phyloP scores from a whole-genome alignment of 192 early-diverging fungal genomes.

The Coemansia sp. region DNA sequence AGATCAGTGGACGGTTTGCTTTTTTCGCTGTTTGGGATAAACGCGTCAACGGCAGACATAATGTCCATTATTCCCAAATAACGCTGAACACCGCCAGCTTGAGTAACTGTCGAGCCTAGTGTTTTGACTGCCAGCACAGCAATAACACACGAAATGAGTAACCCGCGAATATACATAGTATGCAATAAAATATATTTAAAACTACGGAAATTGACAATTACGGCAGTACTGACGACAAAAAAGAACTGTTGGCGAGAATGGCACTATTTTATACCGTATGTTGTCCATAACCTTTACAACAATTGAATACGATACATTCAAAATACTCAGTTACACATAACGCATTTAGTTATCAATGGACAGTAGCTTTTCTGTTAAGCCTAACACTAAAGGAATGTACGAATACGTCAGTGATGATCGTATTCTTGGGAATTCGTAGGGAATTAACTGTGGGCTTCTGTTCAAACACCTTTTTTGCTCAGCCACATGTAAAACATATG shows the following conservation, averaged over 20 bases:
- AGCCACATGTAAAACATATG: too few relatives aligned
- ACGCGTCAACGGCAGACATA: neutral
- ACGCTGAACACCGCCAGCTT: neutral
- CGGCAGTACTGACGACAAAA: neutral
- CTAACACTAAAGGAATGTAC: too few relatives aligned
- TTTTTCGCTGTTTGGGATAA: neutral
- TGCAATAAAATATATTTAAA: neutral
- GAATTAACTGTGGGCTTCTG: too few relatives aligned
- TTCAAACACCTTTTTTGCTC: too few relatives aligned
- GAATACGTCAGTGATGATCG: too few relatives aligned
- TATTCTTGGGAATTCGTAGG: too few relatives aligned
- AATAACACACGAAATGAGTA: neutral
- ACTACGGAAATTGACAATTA: neutral
- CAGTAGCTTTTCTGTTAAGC: too few relatives aligned
- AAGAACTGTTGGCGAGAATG: neutral
- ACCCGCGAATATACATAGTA: neutral
- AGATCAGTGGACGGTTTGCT: neutral
- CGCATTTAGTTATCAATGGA: neutral
- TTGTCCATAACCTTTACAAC: neutral
- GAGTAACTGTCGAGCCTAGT: neutral
- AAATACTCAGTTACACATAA: neutral
- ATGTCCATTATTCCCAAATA: neutral
- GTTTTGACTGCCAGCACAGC: neutral
- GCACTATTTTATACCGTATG: neutral
- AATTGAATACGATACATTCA: neutral